A percentile compares a stretch with the other conserved stretches of the same genome.
Conservation (phyloP, 371 early-diverging fungal species). For the Nematocida ironsii region DNA sequence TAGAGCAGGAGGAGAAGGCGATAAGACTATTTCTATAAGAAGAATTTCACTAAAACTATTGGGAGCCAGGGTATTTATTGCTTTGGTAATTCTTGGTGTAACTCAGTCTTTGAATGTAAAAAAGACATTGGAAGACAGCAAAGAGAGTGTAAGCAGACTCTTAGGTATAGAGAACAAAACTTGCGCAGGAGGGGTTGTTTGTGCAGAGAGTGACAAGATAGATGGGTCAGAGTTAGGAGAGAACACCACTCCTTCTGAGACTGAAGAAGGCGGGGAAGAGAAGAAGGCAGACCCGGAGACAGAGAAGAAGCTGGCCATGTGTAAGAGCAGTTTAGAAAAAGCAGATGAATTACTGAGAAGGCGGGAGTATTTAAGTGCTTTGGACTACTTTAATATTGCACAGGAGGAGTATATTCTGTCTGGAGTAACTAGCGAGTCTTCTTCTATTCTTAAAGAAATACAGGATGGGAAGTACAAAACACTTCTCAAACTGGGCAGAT, state of each 20-base stretch:
- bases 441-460: neutral
- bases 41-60: neutral
- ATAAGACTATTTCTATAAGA: neutral
- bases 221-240: neutral
- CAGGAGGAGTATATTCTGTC: neutral
- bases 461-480: conserved; percentile 4
- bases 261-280: neutral
- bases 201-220: neutral
- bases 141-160: conserved; percentile 6
- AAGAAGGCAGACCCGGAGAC: neutral
- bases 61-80: neutral
- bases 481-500: conserved; percentile 20
- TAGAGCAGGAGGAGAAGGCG: neutral
- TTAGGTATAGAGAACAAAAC: conserved; percentile 2
- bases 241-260: neutral
- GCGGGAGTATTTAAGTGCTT: neutral
- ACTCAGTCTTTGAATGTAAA: neutral
- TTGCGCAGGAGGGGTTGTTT: neutral
- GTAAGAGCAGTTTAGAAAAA: neutral
- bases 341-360: neutral
- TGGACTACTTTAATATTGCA: neutral
- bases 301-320: neutral
- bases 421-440: neutral
- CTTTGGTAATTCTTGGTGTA: neutral
- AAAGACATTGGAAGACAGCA: conserved; percentile 2